These are phyloP conservation scores for Fusarium aywerte DNA, from an alignment of 2,329 filamentous ascomycete species.

Conservation along the genomic window DNA sequence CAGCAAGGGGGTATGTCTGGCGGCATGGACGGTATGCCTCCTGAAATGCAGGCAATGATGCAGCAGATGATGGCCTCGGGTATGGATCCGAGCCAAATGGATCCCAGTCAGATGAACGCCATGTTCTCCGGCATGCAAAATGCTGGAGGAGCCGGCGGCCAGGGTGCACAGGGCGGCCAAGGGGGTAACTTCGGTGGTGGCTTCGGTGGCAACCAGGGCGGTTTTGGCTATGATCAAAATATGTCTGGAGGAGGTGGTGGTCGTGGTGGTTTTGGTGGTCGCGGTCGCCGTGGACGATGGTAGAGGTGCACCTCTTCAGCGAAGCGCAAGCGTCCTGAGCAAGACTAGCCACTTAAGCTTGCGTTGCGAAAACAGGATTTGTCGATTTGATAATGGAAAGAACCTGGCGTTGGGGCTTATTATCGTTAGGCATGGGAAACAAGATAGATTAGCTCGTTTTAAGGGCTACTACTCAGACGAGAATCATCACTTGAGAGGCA, in stretches of 20 bases:
- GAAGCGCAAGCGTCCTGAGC: background rate
- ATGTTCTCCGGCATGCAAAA: slow-evolving; percentile 71
- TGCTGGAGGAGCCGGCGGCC: slow-evolving; percentile 53
- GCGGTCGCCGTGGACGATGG: slow-evolving; percentile 45
- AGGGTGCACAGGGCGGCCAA: slow-evolving; percentile 60
- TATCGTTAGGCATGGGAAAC: slow-evolving; percentile 34
- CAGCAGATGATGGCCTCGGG: slow-evolving; percentile 75
- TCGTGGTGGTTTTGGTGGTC: slow-evolving; percentile 50
- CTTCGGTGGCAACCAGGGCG: slow-evolving; percentile 64
- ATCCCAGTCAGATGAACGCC: slow-evolving; percentile 65
- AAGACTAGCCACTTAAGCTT: background rate
- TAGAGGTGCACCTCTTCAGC: background rate
- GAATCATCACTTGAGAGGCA: slow-evolving; percentile 9
- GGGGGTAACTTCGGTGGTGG: slow-evolving; percentile 65
- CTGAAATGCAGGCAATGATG: slow-evolving; percentile 76
- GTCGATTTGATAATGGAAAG: slow-evolving; percentile 39
- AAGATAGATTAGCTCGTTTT: slow-evolving; percentile 37
- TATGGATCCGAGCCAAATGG: slow-evolving; percentile 75
- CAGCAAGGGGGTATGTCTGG: slow-evolving; percentile 57
- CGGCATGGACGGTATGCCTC: slow-evolving; percentile 70
- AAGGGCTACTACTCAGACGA: slow-evolving; percentile 13
- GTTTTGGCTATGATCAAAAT: slow-evolving; percentile 61
- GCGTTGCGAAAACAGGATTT: slow-evolving; percentile 14
- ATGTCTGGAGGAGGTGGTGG: slow-evolving; percentile 56
- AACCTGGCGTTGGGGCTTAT: slow-evolving; percentile 45